phyloP scores from a whole-genome alignment of 2,329 filamentous ascomycete species.

The Thermothelomyces thermophilus region DNA sequence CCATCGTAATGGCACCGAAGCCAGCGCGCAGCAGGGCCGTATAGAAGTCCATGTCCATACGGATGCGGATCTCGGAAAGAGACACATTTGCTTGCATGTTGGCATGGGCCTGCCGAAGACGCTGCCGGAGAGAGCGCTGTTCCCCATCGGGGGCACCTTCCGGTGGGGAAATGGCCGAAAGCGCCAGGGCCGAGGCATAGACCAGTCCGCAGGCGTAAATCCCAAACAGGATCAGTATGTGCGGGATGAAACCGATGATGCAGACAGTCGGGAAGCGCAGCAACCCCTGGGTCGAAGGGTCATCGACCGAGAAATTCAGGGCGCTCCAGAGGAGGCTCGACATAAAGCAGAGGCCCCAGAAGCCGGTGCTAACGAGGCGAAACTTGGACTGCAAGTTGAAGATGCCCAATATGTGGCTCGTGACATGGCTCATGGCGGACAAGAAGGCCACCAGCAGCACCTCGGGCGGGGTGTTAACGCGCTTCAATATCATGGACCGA shows the following conservation, averaged over 20 bases:
- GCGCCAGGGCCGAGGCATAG: conserved; percentile 66
- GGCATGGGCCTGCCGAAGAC: conserved; percentile 64
- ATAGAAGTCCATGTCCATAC: conserved; percentile 91
- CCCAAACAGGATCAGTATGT: conserved; percentile 77
- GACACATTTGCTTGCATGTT: conserved; percentile 93
- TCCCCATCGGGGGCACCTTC: conserved; percentile 34
- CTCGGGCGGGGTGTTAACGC: conserved; percentile 84
- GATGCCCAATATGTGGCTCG: conserved; percentile 75
- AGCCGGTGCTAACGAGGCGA: conserved; percentile 76
- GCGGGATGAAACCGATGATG: conserved; percentile 89
- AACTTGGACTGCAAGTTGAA: conserved; percentile 72
- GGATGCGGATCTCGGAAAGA: conserved; percentile 71
- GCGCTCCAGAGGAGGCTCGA: conserved; percentile 73
- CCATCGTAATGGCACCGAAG: conserved; percentile 83
- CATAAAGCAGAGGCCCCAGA: conserved; percentile 92
- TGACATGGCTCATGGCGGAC: conserved; percentile 83
- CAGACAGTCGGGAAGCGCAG: conserved; percentile 89
- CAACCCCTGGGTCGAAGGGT: conserved; percentile 57
- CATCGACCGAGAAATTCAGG: conserved; percentile 53
- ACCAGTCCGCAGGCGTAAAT: conserved; percentile 71
- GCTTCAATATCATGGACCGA: conserved; percentile 62
- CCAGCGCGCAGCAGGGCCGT: conserved; percentile 80
- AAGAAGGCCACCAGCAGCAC: conserved; percentile 79
- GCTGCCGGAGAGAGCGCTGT: conserved; percentile 45
- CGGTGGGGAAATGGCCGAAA: conserved; percentile 66